phyloP scores from a whole-genome alignment of 305 asterid genomes.

The Solanum hybrid region DNA sequence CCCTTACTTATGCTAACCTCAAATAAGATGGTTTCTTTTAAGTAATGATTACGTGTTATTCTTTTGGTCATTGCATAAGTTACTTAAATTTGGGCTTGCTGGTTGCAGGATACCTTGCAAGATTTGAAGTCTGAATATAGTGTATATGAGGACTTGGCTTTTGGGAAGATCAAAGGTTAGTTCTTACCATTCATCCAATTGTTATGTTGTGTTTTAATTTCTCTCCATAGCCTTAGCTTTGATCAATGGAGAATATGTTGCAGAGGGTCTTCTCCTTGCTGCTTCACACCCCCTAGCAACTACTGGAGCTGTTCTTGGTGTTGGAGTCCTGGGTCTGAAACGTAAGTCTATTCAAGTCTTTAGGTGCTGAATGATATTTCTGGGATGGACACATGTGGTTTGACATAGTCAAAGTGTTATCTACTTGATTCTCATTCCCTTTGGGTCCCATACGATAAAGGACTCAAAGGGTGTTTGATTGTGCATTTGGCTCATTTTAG shows the following conservation, averaged over 20 bases:
- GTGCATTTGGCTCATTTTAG: not conserved
- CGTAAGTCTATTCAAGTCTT: slow-evolving; percentile 31
- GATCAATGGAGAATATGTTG: slow-evolving; percentile 9
- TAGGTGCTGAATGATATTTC: not conserved
- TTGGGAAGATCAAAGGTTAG: slow-evolving; percentile 74
- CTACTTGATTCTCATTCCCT: not conserved
- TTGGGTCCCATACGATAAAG: not conserved
- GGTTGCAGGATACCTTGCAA: slow-evolving; percentile 65
- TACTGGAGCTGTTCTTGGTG: slow-evolving; percentile 58
- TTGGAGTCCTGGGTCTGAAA: slow-evolving; percentile 63
- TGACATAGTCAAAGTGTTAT: not conserved
- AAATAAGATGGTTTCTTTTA: not conserved
- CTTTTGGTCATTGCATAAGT: not conserved
- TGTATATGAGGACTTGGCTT: slow-evolving; percentile 57
- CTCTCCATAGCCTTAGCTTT: slow-evolving; percentile 3
- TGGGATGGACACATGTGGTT: not conserved
- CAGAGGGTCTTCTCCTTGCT: slow-evolving; percentile 74
- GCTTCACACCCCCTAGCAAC: slow-evolving; percentile 53
- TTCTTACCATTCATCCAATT: not conserved
- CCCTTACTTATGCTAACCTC: not conserved
- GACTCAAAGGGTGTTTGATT: not conserved
- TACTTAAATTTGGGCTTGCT: slow-evolving; percentile 15
- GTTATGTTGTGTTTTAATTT: not conserved
- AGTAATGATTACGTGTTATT: not conserved
- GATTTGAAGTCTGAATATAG: slow-evolving; percentile 60